phyloP scores from a whole-genome alignment of 2,329 filamentous ascomycete species.

The Capronia epimyces region DNA sequence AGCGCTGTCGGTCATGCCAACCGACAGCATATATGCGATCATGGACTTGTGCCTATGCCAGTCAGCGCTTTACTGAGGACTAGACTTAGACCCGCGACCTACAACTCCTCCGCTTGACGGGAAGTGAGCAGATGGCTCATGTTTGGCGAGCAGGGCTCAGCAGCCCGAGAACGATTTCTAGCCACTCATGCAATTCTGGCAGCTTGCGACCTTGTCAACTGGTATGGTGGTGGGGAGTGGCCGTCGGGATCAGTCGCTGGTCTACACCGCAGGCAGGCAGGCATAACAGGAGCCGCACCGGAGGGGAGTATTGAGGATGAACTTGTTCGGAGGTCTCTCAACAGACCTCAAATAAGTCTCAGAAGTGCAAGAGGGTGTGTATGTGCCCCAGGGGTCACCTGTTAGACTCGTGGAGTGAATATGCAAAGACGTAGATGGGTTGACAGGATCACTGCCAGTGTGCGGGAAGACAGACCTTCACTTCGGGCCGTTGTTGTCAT shows the following conservation, averaged over 20 bases:
- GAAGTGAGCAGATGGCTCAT: slow-evolving; percentile 73
- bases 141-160: slow-evolving; percentile 9
- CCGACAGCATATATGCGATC: slow-evolving; percentile 76
- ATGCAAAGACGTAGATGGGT: not conserved
- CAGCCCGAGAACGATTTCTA: slow-evolving; percentile 5
- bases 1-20: slow-evolving; percentile 64
- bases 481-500: not conserved
- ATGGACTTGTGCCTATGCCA: slow-evolving; percentile 78
- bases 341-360: not conserved
- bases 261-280: not conserved
- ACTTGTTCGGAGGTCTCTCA: not conserved
- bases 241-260: no score
- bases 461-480: not conserved
- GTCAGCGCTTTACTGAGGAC: slow-evolving; percentile 10
- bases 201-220: no score
- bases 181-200: slow-evolving; percentile 15
- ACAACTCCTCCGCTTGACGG: slow-evolving; percentile 86
- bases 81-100: slow-evolving; percentile 40
- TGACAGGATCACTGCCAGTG: not conserved
- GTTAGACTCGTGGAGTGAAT: not conserved
- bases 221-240: not conserved
- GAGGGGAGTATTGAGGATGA: not conserved
- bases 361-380: not conserved
- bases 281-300: not conserved
- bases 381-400: not conserved